Evolutionary conservation across 2,329 filamentous ascomycete species (phyloP).

Genomic region (Aureobasidium vineae): DNA sequence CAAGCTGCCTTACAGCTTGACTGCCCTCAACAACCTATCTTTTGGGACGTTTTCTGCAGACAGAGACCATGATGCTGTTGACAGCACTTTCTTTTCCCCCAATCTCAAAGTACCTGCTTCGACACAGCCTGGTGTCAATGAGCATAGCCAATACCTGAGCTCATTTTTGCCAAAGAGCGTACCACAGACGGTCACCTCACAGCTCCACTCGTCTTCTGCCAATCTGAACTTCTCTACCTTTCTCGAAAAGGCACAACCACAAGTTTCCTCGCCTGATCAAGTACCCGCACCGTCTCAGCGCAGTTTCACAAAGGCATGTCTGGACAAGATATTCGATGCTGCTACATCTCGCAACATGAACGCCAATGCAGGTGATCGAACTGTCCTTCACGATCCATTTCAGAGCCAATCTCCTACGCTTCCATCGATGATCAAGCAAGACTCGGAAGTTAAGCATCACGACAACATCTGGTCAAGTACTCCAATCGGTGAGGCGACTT

Average conservation of each 20-base stretch:
- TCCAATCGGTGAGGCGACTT: neutral
- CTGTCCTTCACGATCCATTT: conserved; percentile 38
- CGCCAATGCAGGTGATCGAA: conserved; percentile 25
- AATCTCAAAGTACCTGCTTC: neutral
- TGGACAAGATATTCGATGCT: conserved; percentile 30
- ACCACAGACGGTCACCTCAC: neutral
- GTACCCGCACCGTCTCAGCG: conserved; percentile 11
- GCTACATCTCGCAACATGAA: conserved; percentile 5
- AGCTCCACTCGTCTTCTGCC: neutral
- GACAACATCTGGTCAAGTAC: neutral
- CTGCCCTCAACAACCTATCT: conserved; percentile 6
- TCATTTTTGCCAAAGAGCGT: neutral
- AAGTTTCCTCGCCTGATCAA: neutral
- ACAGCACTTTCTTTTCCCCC: neutral
- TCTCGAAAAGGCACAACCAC: conserved; percentile 6
- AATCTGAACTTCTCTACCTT: neutral
- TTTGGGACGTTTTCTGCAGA: neutral
- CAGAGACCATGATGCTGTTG: neutral
- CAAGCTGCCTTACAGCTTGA: neutral
- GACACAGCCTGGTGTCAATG: neutral
- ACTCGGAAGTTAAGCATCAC: neutral
- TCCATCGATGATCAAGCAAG: neutral
- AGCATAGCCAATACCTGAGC: neutral
- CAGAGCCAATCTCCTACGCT: conserved; percentile 24
- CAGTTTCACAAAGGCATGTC: conserved; percentile 34